Percentiles rank a stretch among this genome's conserved stretches.
Evolutionary conservation across 306 rosid species (phyloP).

Genomic region (Cucurbita ficifolia): DNA sequence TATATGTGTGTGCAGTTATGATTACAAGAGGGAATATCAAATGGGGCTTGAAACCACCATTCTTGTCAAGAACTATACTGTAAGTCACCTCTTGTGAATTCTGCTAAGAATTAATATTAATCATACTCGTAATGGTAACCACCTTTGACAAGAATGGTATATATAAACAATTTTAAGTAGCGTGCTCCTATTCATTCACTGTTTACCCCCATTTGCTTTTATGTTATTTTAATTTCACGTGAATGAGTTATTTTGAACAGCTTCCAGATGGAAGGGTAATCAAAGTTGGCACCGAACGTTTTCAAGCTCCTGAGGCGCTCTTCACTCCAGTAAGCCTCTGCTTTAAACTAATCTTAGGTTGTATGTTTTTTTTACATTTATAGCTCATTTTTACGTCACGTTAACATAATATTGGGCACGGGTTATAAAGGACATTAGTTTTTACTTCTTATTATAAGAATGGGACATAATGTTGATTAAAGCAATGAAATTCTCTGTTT

Average conservation of each 20-base stretch:
- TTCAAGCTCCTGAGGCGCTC: conserved; percentile 99
- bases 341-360: background rate
- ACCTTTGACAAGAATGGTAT: background rate
- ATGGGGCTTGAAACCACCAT: conserved; percentile 97
- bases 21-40: conserved; percentile 98
- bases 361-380: background rate
- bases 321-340: conserved; percentile 76
- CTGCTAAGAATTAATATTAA: background rate
- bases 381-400: background rate
- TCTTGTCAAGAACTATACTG: conserved; percentile 89
- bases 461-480: background rate
- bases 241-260: conserved; percentile 25
- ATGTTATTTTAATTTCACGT: background rate
- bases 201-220: no score
- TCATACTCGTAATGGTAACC: background rate
- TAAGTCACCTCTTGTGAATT: conserved; percentile 19
- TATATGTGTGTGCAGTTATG: conserved; percentile 50
- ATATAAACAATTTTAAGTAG: no score
- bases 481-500: conserved; percentile 4
- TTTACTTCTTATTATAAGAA: background rate
- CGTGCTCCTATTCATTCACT: background rate
- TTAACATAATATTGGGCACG: background rate
- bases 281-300: conserved; percentile 98
- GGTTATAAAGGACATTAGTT: background rate
- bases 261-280: conserved; percentile 99